Evolutionary conservation across 805 yeast species (phyloP), one percentile per base, ranked within the genome.

Genomic region (Isabelozyma pseudorhagii): DNA sequence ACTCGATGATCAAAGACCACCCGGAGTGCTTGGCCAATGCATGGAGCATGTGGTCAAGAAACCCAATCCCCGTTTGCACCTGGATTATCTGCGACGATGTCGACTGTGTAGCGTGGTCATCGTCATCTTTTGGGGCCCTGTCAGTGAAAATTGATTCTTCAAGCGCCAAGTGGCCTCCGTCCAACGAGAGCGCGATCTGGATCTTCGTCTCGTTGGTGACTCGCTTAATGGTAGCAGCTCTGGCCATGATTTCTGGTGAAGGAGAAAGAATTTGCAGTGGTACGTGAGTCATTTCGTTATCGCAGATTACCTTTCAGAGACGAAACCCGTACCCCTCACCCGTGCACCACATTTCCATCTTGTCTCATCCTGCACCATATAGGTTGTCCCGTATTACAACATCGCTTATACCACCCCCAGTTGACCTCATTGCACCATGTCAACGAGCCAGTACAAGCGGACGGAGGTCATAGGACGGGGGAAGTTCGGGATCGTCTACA

Each of bases 1-100:
- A 93, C 64, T 87, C 96, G 15, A 94, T 80, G 34, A 89, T 75
- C 50, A 94, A 64, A 10, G 97, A 89, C 99, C 98, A 94, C 14
- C 98, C 98, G 1, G 96, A 77, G 69, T 94, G 99, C 63, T 94
- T 94, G 39, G 98, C 97, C 59, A 94, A 75, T 0, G 99, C 99
- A 61, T 93, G 97, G 44, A 94, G 75, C 99, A 94, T 94, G 69
- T 94, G 99, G 72, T 94, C 98, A 50, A 93, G 72, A 64, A 94
- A 94, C 0, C 98, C 99, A 48, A 94, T 81, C 47, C 99, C 99
- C 0, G 98, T 87, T 60, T 89, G 87, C 46, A 94, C 83, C 31
- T 83, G 75, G 51, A 94, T 91, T 8, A 79, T 74, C 68, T 93
- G 98, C 6, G 86, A 69, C 11, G 78, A 70, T 0, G 96, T 82